Base-by-base conservation (phyloP, 148 eudicot species). In the Dianthus caryophyllus region DNA sequence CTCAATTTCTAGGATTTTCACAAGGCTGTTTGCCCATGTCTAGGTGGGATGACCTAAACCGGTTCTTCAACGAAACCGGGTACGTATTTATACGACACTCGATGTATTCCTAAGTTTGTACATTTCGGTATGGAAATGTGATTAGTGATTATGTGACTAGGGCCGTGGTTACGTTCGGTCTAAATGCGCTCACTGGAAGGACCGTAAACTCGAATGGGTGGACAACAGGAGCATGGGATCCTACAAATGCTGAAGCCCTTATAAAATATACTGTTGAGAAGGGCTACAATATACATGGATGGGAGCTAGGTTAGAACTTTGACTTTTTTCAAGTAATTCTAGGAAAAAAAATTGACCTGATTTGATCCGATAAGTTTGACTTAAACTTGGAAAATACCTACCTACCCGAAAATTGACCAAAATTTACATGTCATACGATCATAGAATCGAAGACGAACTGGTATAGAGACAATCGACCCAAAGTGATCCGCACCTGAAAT, bases 221-320 rank as follows among this genome's bases (percentile, higher is more conserved):
- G 13, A 41, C 80, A 22, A 38, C 25, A 12, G 96, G 96, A 75
- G 78, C 82, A 52, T 90, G 96, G 96, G 69, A 90, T 73, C 79
- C 87, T 6, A 87, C 72, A 74, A 90, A 90, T 81, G 84, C 93
- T 6, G 85, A 85, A 63, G 68, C 76, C 75, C 79, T 90, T 29
- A 65, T 90, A 4, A 80, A 77, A 74, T 82, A 87, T 29, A 85
- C 90, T 4, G 73, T 85, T 30, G 64, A 74, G 38, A 83, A 73
- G 61, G 82, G 80, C 36, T 87, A 85, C 77, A 70, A 69, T 1
- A 82, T 90, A 38, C 53, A 77, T 72, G 92, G 93, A 31, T 90
- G 96, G 96, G 96, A 90, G 71, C 84, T 90, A 59, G 96, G 96
- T 90, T 75, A 76, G 77, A 61, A 26, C 21, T 24, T 21, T 20